Evolutionary conservation across 345 rosid species (phyloP), one percentile per base, ranked within the genome.

Genomic region (Murraya paniculata): DNA sequence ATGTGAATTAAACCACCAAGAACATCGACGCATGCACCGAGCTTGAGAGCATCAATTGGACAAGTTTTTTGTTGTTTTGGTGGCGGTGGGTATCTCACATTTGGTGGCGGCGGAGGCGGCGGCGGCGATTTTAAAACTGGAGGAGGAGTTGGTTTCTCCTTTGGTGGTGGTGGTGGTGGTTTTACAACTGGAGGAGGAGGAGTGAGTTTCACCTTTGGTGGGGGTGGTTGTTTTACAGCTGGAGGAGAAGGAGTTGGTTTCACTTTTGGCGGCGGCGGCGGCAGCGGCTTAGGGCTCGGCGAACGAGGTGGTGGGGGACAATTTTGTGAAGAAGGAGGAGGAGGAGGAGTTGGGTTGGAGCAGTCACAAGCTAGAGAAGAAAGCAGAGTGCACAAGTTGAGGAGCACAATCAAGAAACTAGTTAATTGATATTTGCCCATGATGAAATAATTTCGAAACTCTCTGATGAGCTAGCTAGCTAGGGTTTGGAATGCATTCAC

Each of bases 21-120:
- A 6, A 95, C 90, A 80, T 95, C 99, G 69, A 95, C 99, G 73
- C 99, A 95, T 1, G 94, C 94, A 5, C 90, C 90, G 7, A 95
- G 83, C 88, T 53, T 53, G 57, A 53, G 57, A 53, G 57, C 57
- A 53, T 53, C 2, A 53, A 53, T 53, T 22, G 57, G 57, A 53
- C 98, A 95, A 4, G 97, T 95, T 77, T 83, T 95, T 77, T 83
- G 83, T 2, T 53, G 92, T 73, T 53, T 53, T 9, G 83, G 84
- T 27, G 91, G 84, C 16, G 89, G 88, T 41, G 90, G 90, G 36
- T 85, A 84, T 3, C 57, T 53, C 7, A 53, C 57, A 2, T 19
- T 53, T 53, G 85, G 81, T 3, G 82, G 89, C 41, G 79, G 77
- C 0, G 89, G 84, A 0, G 27, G 61, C 1, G 45, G 67, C 0